Percentiles rank a stretch among this genome's conserved stretches.
phyloP scores from a whole-genome alignment of 805 yeast species.

The Saturnispora besseyi region DNA sequence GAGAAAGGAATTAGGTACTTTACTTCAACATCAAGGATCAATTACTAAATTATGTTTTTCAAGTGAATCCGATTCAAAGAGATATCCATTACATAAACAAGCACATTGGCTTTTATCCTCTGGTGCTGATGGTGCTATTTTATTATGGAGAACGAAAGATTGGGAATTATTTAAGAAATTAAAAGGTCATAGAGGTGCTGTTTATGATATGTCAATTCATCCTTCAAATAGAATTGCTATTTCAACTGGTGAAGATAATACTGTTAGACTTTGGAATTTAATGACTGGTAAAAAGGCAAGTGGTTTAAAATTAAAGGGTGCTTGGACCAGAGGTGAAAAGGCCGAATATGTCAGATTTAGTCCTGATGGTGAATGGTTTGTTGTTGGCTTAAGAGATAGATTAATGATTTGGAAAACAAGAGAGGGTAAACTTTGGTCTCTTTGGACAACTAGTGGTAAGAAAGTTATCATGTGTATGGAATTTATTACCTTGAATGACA shows the following conservation, averaged over 20 bases:
- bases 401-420: slow-evolving; percentile 57
- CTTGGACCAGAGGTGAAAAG: slow-evolving; percentile 52
- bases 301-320: slow-evolving; percentile 59
- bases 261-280: slow-evolving; percentile 85
- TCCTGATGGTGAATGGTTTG: slow-evolving; percentile 62
- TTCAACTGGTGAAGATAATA: slow-evolving; percentile 77
- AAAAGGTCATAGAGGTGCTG: slow-evolving; percentile 80
- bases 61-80: slow-evolving; percentile 28
- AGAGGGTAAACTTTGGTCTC: slow-evolving; percentile 44
- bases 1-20: slow-evolving; percentile 86
- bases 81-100: slow-evolving; percentile 28
- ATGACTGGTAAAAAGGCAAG: slow-evolving; percentile 97
- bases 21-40: slow-evolving; percentile 81
- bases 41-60: slow-evolving; percentile 72
- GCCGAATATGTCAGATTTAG: slow-evolving; percentile 22
- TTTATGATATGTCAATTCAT: slow-evolving; percentile 82
- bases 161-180: slow-evolving; percentile 89
- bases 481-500: slow-evolving; percentile 31
- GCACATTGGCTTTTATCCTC: slow-evolving; percentile 90
- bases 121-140: slow-evolving; percentile 81
- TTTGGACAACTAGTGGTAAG: slow-evolving; percentile 39
- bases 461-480: slow-evolving; percentile 62
- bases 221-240: slow-evolving; percentile 86
- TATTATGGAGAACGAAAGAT: slow-evolving; percentile 92
- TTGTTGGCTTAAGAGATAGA: slow-evolving; percentile 64